phyloP scores from a whole-genome alignment of 2,329 filamentous ascomycete species.

The Tolypocladium inflatum region DNA sequence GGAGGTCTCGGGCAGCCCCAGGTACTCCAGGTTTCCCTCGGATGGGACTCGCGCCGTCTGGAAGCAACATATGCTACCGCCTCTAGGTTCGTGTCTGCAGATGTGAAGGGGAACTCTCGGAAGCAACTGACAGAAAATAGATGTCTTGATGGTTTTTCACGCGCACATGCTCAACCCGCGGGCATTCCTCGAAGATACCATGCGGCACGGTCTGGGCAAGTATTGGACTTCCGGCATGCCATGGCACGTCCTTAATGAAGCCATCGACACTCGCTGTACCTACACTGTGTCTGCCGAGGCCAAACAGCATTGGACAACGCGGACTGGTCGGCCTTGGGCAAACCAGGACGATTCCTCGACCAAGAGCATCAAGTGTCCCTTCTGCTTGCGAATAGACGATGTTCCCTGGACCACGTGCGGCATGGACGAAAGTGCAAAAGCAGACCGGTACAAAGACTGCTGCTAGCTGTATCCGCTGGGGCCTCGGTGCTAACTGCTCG shows the following conservation, averaged over 20 bases:
- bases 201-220: conserved; percentile 44
- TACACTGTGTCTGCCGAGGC: conserved; percentile 39
- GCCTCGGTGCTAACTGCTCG: not conserved
- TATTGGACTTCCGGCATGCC: conserved; percentile 57
- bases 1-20: conserved; percentile 8
- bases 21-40: conserved; percentile 24
- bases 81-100: conserved; percentile 36
- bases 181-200: conserved; percentile 63
- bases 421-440: conserved; percentile 12
- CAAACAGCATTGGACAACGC: conserved; percentile 33
- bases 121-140: conserved; percentile 21
- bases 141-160: conserved; percentile 75
- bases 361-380: conserved; percentile 45
- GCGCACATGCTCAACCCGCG: conserved; percentile 70
- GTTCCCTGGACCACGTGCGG: conserved; percentile 54
- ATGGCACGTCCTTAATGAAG: conserved; percentile 48
- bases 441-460: not conserved
- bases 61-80: conserved; percentile 38
- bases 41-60: conserved; percentile 16
- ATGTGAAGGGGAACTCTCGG: not conserved
- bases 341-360: conserved; percentile 40
- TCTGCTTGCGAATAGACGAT: conserved; percentile 30
- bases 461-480: not conserved
- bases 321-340: conserved; percentile 47
- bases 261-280: conserved; percentile 50